A percentile compares a stretch with the other conserved stretches of the same genome.
phyloP scores from a whole-genome alignment of 768 basidiomycete species.

The Rhodotorula paludigena region DNA sequence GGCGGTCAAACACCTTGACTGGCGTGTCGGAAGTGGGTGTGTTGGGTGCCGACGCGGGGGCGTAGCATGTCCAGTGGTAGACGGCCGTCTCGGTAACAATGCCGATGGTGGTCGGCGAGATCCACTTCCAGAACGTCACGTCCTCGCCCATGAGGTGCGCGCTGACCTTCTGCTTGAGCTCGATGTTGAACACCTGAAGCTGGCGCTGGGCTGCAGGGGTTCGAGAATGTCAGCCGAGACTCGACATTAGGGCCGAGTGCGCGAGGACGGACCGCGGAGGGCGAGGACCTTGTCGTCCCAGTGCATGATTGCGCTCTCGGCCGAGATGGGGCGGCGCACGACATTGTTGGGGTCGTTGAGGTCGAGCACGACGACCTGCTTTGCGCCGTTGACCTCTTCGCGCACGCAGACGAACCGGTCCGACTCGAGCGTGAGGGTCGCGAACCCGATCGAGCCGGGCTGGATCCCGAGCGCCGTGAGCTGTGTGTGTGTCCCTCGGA shows the following conservation, averaged over 20 bases:
- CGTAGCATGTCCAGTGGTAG: slow-evolving; percentile 57
- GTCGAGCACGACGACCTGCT: slow-evolving; percentile 99
- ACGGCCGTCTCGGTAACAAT: slow-evolving; percentile 92
- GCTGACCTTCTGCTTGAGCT: slow-evolving; percentile 95
- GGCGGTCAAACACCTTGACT: slow-evolving; percentile 93
- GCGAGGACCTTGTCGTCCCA: slow-evolving; percentile 94
- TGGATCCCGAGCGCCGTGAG: slow-evolving; percentile 93
- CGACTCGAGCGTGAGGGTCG: slow-evolving; percentile 91
- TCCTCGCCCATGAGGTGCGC: slow-evolving; percentile 91
- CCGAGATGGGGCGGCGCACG: slow-evolving; percentile 86
- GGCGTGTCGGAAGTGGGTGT: slow-evolving; percentile 59
- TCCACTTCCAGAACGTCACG: slow-evolving; percentile 93
- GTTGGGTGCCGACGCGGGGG: slow-evolving; percentile 22
- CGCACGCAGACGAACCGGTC: slow-evolving; percentile 98
- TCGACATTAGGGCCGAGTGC: background rate
- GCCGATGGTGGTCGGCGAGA: slow-evolving; percentile 81
- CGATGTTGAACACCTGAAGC: slow-evolving; percentile 96
- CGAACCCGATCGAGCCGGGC: slow-evolving; percentile 94
- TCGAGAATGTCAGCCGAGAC: background rate
- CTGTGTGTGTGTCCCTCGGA: slow-evolving; percentile 49
- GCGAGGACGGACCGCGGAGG: slow-evolving; percentile 63
- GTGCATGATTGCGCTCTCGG: slow-evolving; percentile 99
- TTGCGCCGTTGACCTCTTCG: slow-evolving; percentile 85
- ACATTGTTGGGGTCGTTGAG: slow-evolving; percentile 96
- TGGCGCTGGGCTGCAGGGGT: slow-evolving; percentile 70